Conservation (phyloP, 2,329 filamentous ascomycete species). For the Zymoseptoria ardabiliae region DNA sequence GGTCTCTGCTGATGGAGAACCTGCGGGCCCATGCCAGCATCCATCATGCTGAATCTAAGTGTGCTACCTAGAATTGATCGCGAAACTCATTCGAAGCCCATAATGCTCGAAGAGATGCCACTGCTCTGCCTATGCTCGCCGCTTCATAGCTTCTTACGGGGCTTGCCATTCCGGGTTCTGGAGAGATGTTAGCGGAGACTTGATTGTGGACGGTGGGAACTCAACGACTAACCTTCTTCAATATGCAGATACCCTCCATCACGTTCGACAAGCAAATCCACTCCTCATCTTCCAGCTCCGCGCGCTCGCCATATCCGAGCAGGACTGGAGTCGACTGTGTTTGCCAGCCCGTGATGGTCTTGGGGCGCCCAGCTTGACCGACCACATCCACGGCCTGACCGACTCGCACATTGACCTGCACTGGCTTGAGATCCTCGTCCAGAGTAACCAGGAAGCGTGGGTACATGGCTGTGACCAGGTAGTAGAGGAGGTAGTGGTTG, state of each 20-base stretch:
- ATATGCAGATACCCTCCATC: conserved; percentile 88
- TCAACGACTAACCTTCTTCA: conserved; percentile 73
- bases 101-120: neutral
- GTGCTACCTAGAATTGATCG: neutral
- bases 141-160: conserved; percentile 6
- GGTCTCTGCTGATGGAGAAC: neutral
- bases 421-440: conserved; percentile 85
- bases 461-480: conserved; percentile 92
- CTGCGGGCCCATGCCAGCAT: neutral
- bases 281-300: conserved; percentile 95
- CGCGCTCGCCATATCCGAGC: conserved; percentile 87
- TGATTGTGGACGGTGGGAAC: neutral
- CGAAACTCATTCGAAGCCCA: neutral
- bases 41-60: neutral
- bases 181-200: conserved; percentile 4
- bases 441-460: conserved; percentile 93
- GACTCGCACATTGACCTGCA: conserved; percentile 92
- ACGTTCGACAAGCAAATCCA: conserved; percentile 88
- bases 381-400: conserved; percentile 98
- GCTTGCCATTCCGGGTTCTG: conserved; percentile 30
- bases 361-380: conserved; percentile 89
- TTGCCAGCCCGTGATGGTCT: conserved; percentile 99
- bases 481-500: conserved; percentile 92
- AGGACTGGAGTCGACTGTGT: conserved; percentile 98
- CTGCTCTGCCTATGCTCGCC: neutral